phyloP scores from a whole-genome alignment of 108 stramenopile species.

The Cyclotella atomus region DNA sequence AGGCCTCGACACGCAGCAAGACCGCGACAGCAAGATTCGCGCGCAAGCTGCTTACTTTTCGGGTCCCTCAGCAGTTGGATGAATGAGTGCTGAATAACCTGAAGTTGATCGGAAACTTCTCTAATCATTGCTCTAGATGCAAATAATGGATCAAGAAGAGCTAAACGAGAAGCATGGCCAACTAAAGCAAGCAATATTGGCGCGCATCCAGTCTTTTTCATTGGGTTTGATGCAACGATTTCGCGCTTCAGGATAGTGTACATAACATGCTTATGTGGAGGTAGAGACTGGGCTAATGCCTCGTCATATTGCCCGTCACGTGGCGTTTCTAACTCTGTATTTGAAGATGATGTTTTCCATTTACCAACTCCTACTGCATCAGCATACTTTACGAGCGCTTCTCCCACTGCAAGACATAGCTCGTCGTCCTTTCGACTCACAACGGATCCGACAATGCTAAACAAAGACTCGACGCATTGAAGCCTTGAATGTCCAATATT shows the following conservation, averaged over 20 bases:
- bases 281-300: conserved; percentile 54
- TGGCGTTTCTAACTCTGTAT: conserved; percentile 23
- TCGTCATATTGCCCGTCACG: conserved; percentile 57
- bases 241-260: conserved; percentile 62
- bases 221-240: conserved; percentile 54
- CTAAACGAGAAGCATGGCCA: conserved; percentile 60
- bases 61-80: conserved; percentile 73
- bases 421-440: conserved; percentile 79
- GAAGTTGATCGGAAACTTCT: conserved; percentile 50
- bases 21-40: conserved; percentile 84
- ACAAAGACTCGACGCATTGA: conserved; percentile 64
- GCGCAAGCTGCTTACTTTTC: conserved; percentile 79
- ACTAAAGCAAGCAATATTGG: conserved; percentile 72
- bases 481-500: conserved; percentile 54
- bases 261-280: conserved; percentile 75
- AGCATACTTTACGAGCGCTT: conserved; percentile 72
- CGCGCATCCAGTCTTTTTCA: conserved; percentile 68
- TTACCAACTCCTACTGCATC: conserved; percentile 52
- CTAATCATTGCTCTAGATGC: conserved; percentile 36
- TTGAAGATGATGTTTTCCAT: conserved; percentile 49
- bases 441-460: conserved; percentile 65
- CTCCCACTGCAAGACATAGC: conserved; percentile 70
- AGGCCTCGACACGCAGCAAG: conserved; percentile 81
- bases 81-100: conserved; percentile 67
- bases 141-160: conserved; percentile 22